phyloP scores from a whole-genome alignment of 2,329 filamentous ascomycete genomes.

The Clathrospora elynae region DNA sequence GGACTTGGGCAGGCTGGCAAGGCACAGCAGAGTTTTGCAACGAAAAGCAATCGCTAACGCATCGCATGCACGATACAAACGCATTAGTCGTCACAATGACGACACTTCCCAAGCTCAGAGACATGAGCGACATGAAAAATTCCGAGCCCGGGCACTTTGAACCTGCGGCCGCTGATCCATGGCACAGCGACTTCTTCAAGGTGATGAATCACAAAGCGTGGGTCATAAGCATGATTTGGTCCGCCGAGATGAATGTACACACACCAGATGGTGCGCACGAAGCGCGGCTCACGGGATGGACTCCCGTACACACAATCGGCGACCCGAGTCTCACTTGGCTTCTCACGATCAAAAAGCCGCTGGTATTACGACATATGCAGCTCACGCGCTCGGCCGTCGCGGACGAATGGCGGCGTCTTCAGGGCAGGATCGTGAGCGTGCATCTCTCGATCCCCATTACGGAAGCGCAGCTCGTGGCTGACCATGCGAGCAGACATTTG shows the following conservation, averaged over 20 bases:
- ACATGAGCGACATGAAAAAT: background rate
- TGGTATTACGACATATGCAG: background rate
- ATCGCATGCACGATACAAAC: background rate
- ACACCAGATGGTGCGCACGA: background rate
- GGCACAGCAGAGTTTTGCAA: conserved; percentile 4
- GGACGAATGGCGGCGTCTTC: conserved; percentile 1
- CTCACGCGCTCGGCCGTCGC: background rate
- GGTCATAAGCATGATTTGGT: conserved; percentile 2
- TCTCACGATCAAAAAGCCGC: conserved; percentile 5
- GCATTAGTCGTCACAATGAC: background rate
- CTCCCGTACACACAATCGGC: background rate
- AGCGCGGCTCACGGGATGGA: background rate
- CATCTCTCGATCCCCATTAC: conserved; percentile 5
- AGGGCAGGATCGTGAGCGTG: conserved; percentile 1
- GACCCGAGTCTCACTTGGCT: conserved; percentile 1
- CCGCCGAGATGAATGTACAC: conserved; percentile 1
- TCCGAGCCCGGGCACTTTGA: background rate
- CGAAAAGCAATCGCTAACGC: background rate
- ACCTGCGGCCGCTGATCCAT: background rate
- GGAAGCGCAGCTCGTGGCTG: conserved; percentile 1
- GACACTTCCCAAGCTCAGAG: background rate
- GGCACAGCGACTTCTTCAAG: conserved; percentile 7
- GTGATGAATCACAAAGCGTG: background rate
- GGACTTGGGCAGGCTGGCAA: conserved; percentile 8
- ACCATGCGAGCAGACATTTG: conserved; percentile 3